These are phyloP conservation scores for Delonix regia DNA, from an alignment of 306 rosid genomes.

Conservation along the genomic window DNA sequence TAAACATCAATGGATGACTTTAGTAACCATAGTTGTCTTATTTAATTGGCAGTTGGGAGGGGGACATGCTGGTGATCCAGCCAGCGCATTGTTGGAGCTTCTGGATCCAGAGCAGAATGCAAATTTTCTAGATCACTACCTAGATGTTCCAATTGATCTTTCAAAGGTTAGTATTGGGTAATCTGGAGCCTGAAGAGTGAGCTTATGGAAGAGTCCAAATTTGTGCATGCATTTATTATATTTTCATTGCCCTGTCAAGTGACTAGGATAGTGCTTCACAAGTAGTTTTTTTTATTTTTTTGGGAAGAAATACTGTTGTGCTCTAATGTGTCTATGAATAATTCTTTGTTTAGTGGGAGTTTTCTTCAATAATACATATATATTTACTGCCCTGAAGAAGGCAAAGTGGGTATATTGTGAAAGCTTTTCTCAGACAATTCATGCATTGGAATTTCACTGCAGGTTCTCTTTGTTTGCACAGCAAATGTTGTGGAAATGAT, in stretches of 20 bases:
- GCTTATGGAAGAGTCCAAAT: constrained; percentile 17
- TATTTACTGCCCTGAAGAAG: too few relatives aligned
- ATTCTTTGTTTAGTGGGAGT: too few relatives aligned
- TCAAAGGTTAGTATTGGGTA: constrained; percentile 73
- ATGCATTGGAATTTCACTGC: constrained; percentile 44
- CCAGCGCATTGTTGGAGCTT: constrained; percentile 99
- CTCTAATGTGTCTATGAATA: neutral
- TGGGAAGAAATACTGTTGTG: neutral
- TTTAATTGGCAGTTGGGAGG: constrained; percentile 85
- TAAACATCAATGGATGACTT: constrained; percentile 4
- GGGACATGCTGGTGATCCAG: constrained; percentile 99
- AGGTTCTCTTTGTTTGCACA: constrained; percentile 99
- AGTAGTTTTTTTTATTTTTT: neutral
- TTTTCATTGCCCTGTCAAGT: constrained; percentile 36
- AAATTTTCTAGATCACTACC: constrained; percentile 96
- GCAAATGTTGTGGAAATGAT: constrained; percentile 92
- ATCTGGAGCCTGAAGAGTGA: constrained; percentile 2
- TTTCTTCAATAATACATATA: too few relatives aligned
- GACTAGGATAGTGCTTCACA: neutral
- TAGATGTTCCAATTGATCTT: constrained; percentile 96
- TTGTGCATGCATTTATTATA: constrained; percentile 25
- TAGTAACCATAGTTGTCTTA: constrained; percentile 28
- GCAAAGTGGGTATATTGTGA: constrained; percentile 21
- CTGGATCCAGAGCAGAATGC: constrained; percentile 99
- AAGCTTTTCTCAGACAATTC: constrained; percentile 23